These are phyloP conservation scores for Leonotis leonurus DNA, from an alignment of 257 asterid species.

Conservation along the genomic window DNA sequence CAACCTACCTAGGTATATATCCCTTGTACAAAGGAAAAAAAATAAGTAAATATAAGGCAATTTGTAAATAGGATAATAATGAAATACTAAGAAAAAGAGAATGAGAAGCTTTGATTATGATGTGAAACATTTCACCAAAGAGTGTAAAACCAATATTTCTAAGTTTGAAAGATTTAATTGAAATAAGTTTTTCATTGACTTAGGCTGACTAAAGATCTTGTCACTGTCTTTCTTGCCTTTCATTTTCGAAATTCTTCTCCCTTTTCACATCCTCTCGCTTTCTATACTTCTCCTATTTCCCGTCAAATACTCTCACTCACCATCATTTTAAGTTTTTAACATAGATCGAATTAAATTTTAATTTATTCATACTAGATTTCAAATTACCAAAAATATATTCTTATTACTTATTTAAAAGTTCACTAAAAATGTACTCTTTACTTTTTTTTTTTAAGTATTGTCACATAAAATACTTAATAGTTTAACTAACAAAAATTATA, in stretches of 20 bases:
- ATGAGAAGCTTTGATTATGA: slow-evolving; percentile 21
- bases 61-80: background rate
- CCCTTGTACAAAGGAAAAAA: background rate
- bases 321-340: background rate
- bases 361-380: too few species aligned
- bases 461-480: too few species aligned
- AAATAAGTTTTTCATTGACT: slow-evolving; percentile 23
- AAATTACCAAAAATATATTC: too few species aligned
- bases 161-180: slow-evolving; percentile 14
- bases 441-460: too few species aligned
- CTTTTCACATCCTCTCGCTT: background rate
- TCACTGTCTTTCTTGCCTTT: slow-evolving; percentile 30
- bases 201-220: slow-evolving; percentile 21
- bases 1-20: background rate
- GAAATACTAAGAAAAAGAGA: background rate
- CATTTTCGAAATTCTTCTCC: slow-evolving; percentile 11
- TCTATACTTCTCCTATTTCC: background rate
- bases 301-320: slow-evolving; percentile 10
- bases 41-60: too few species aligned
- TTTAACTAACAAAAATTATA: too few species aligned
- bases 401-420: too few species aligned
- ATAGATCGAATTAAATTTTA: too few species aligned
- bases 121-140: slow-evolving; percentile 42
- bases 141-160: slow-evolving; percentile 28
- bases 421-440: too few species aligned